These are phyloP conservation scores for Plasmodium cynomolgi DNA, from an alignment of 169 alveolate genomes.

Conservation along the genomic window DNA sequence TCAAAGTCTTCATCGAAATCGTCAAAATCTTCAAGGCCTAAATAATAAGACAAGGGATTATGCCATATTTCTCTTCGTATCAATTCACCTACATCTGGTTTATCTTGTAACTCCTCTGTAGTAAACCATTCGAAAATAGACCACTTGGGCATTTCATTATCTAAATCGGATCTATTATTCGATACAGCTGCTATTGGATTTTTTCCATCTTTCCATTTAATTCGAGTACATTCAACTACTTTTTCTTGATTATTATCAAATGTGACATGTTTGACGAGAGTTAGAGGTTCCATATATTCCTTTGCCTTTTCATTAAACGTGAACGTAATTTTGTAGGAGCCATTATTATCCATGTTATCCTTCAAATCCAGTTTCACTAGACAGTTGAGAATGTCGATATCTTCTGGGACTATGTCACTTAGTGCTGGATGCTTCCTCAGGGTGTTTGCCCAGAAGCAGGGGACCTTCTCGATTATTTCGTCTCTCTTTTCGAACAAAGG, in stretches of 20 bases:
- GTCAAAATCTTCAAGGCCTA: slow-evolving; percentile 82
- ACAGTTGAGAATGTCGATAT: slow-evolving; percentile 85
- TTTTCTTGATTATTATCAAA: slow-evolving; percentile 85
- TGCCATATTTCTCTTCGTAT: slow-evolving; percentile 93
- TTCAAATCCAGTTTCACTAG: slow-evolving; percentile 86
- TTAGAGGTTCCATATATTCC: slow-evolving; percentile 89
- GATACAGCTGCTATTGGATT: slow-evolving; percentile 62
- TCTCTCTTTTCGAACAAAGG: slow-evolving; percentile 89
- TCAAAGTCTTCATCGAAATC: slow-evolving; percentile 86
- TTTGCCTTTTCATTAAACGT: slow-evolving; percentile 88
- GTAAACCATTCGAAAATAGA: slow-evolving; percentile 87
- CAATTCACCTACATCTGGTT: slow-evolving; percentile 91
- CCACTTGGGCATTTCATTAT: slow-evolving; percentile 80
- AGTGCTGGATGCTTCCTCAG: slow-evolving; percentile 89
- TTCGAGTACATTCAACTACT: slow-evolving; percentile 90
- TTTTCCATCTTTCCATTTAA: slow-evolving; percentile 89
- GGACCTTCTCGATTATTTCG: slow-evolving; percentile 87
- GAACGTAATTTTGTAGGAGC: slow-evolving; percentile 89
- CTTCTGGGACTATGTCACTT: slow-evolving; percentile 89
- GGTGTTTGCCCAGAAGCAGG: slow-evolving; percentile 92
- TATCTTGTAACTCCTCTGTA: slow-evolving; percentile 84
- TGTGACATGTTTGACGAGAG: slow-evolving; percentile 87
- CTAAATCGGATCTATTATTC: slow-evolving; percentile 52
- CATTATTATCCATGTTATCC: slow-evolving; percentile 91
- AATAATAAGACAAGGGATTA: slow-evolving; percentile 90